Conservation (phyloP, 2,329 filamentous ascomycete species). For the Beauveria varroae region DNA sequence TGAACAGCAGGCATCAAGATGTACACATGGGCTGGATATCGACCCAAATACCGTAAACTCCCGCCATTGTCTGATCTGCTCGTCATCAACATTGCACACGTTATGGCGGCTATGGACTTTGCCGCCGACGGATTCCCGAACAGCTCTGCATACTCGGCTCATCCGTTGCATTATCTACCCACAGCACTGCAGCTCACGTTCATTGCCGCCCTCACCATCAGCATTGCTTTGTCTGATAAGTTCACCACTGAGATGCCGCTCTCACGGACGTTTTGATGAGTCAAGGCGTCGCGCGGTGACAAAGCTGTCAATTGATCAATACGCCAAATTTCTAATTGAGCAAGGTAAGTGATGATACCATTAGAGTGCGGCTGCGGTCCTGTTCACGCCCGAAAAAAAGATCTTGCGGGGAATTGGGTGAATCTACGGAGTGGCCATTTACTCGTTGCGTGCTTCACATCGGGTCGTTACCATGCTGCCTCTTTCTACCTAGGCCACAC, state of each 20-base stretch:
- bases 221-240: not conserved
- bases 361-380: not conserved
- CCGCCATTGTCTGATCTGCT: not conserved
- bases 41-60: not conserved
- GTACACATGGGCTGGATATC: not conserved
- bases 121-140: not conserved
- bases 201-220: not conserved
- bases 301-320: not conserved
- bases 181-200: not conserved
- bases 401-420: not conserved
- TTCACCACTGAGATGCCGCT: not conserved
- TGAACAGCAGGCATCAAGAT: not conserved
- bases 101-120: not conserved
- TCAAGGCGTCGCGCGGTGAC: not conserved
- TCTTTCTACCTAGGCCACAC: not conserved
- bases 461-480: not conserved
- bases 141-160: not conserved
- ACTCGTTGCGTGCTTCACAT: not conserved
- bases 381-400: not conserved
- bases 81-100: not conserved
- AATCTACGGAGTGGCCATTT: no score
- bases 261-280: not conserved
- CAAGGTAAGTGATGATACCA: not conserved
- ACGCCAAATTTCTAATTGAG: not conserved
- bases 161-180: not conserved